phyloP scores from a whole-genome alignment of 331 rosid genomes.

The Dryas integrifolia region DNA sequence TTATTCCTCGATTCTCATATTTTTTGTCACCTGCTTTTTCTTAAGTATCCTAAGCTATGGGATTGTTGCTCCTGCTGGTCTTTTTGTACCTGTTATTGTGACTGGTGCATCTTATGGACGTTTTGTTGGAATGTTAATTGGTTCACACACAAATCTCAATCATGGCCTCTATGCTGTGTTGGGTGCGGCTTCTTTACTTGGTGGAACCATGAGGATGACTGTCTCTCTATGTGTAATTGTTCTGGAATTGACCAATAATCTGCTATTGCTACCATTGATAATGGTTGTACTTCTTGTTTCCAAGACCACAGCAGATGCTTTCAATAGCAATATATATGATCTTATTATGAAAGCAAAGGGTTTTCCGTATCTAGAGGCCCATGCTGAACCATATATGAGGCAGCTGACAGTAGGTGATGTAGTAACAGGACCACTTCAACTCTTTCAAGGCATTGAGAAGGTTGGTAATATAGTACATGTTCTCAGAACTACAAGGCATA shows the following conservation, averaged over 20 bases:
- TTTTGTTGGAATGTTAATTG: conserved; percentile 71
- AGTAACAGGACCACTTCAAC: conserved; percentile 80
- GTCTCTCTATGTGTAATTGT: conserved; percentile 88
- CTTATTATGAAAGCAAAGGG: conserved; percentile 96
- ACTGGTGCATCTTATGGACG: conserved; percentile 98
- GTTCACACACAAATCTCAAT: conserved; percentile 50
- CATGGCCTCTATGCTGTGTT: conserved; percentile 91
- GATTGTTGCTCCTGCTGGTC: conserved; percentile 80
- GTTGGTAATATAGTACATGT: conserved; percentile 68
- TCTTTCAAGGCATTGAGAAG: conserved; percentile 77
- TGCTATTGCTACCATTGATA: conserved; percentile 72
- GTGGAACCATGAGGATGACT: conserved; percentile 94
- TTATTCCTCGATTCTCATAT: conserved; percentile 51
- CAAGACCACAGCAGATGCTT: conserved; percentile 82
- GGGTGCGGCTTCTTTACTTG: conserved; percentile 89
- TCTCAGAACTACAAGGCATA: conserved; percentile 64
- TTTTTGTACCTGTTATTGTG: conserved; percentile 88
- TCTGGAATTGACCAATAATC: conserved; percentile 84
- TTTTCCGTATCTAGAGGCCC: conserved; percentile 75
- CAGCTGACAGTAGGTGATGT: conserved; percentile 75
- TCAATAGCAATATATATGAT: conserved; percentile 77
- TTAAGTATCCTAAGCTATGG: conserved; percentile 85
- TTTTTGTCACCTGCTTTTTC: conserved; percentile 63
- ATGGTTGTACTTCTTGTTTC: conserved; percentile 89
- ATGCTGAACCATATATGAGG: conserved; percentile 89